Conservation (phyloP, 192 early-diverging fungal species). For the Diversispora epigaea region DNA sequence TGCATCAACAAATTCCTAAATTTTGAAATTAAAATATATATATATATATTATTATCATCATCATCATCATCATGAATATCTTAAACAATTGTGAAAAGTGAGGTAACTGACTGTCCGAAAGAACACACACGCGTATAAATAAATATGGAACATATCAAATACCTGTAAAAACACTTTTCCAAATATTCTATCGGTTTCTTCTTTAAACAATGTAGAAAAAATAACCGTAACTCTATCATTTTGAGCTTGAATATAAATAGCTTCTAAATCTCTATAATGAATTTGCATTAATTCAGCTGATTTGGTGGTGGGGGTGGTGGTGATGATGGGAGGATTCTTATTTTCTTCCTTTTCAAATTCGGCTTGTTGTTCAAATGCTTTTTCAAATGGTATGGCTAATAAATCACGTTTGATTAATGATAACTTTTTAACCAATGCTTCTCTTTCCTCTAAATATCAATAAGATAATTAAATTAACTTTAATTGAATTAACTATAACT, state of each 20-base stretch:
- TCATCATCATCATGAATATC: not conserved
- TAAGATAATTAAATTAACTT: no score
- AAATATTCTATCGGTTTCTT: conserved; percentile 94
- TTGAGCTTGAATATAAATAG: conserved; percentile 87
- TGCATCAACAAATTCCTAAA: conserved; percentile 97
- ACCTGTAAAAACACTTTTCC: conserved; percentile 97
- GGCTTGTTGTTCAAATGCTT: conserved; percentile 81
- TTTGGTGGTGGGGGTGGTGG: no score
- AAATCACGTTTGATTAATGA: conserved; percentile 92
- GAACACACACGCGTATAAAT: not conserved
- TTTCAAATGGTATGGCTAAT: conserved; percentile 89
- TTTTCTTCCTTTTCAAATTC: conserved; percentile 70
- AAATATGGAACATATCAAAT: not conserved
- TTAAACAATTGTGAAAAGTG: not conserved
- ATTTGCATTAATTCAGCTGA: conserved; percentile 83
- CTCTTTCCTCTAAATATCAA: conserved; percentile 39
- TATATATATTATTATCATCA: no score
- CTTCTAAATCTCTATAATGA: conserved; percentile 92
- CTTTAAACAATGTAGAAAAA: conserved; percentile 95
- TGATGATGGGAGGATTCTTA: conserved; percentile 48
- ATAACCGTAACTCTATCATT: conserved; percentile 96
- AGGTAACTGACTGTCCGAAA: not conserved
- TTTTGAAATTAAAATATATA: no score
- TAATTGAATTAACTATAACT: not conserved
- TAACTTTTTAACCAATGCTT: conserved; percentile 76